phyloP scores from a whole-genome alignment of 2,329 filamentous ascomycete genomes.

The Ophiostoma pallidulum region DNA sequence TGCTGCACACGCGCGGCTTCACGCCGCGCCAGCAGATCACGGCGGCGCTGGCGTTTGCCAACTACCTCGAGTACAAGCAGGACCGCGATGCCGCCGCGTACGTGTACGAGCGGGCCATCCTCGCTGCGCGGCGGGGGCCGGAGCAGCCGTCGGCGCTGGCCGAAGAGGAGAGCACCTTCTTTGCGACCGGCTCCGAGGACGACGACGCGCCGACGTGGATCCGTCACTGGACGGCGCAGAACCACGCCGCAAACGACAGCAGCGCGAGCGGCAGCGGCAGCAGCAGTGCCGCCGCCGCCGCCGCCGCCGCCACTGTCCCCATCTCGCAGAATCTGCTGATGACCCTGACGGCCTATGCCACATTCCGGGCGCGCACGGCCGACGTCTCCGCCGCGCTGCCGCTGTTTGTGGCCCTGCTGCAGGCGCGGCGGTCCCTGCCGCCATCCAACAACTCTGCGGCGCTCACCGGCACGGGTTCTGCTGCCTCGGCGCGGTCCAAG shows the following conservation, averaged over 20 bases:
- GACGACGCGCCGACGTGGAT: constrained; percentile 7
- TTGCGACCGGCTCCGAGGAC: constrained; percentile 11
- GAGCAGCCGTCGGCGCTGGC: too few species aligned
- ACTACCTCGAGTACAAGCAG: constrained; percentile 74
- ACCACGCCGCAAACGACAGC: constrained; percentile 34
- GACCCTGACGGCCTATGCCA: constrained; percentile 67
- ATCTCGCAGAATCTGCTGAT: constrained; percentile 61
- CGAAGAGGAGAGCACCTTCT: not conserved
- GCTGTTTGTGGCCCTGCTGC: constrained; percentile 75
- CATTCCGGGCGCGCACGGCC: constrained; percentile 62
- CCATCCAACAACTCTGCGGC: constrained; percentile 17
- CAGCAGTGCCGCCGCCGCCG: too few species aligned
- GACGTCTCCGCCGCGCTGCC: constrained; percentile 64
- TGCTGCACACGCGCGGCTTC: constrained; percentile 73
- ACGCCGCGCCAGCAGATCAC: constrained; percentile 69
- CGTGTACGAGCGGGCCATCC: constrained; percentile 12
- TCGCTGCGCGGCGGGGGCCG: constrained; percentile 1
- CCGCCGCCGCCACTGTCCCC: constrained; percentile 35
- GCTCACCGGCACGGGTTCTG: constrained; percentile 7
- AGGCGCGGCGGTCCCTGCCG: constrained; percentile 58
- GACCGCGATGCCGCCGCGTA: constrained; percentile 14
- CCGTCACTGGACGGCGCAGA: constrained; percentile 11
- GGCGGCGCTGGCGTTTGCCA: constrained; percentile 72
- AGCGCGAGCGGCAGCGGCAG: too few species aligned
- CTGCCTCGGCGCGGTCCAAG: not conserved